Base-by-base conservation (phyloP, 2,329 filamentous ascomycete species). In the Calonectria leucothoes region DNA sequence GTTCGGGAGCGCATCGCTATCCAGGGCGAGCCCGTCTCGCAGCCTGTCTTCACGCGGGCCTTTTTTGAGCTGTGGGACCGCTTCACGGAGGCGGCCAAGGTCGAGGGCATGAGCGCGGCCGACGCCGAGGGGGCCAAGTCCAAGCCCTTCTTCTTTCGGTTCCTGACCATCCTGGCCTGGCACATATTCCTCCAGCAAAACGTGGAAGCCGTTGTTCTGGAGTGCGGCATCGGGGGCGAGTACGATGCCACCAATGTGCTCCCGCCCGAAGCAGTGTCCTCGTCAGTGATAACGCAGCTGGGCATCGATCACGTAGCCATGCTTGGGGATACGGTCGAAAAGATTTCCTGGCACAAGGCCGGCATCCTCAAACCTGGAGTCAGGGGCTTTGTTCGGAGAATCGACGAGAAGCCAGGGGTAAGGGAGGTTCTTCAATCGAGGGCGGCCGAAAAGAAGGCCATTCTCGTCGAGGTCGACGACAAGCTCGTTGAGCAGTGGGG, bases 171-270 rank as follows among this genome's bases (percentile, higher is more conserved):
- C 45, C 90, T 98, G 86, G 96, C 96, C 1, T 91, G 98, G 79
- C 95, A 98, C 80, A 90, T 93, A 2, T 99, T 98, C 79, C 81
- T 97, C 31, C 84, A 88, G 61, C 93, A 97, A 82, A 93, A 93
- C 1, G 92, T 98, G 0, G 89, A 93, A 75, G 92, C 92, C 23
- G 96, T 95, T 0, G 92, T 98, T 12, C 89, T 98, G 39, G 97
- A 99, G 85, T 98, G 95, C 80, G 97, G 97, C 0, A 97, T 98
- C 75, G 97, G 97, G 20, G 97, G 96, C 63, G 95, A 98, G 85
- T 95, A 95, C 80, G 96, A 98, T 81, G 94, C 94, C 33, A 99
- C 97, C 12, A 98, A 98, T 81, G 90, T 98, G 27, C 84, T 99
- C 7, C 88, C 88, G 0, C 69, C 85, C 0, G 87, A 89, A 14